Percentiles rank a stretch among this genome's conserved stretches.
Evolutionary conservation across 768 basidiomycete species (phyloP).

Genomic region (Rhodotorula paludigena): DNA sequence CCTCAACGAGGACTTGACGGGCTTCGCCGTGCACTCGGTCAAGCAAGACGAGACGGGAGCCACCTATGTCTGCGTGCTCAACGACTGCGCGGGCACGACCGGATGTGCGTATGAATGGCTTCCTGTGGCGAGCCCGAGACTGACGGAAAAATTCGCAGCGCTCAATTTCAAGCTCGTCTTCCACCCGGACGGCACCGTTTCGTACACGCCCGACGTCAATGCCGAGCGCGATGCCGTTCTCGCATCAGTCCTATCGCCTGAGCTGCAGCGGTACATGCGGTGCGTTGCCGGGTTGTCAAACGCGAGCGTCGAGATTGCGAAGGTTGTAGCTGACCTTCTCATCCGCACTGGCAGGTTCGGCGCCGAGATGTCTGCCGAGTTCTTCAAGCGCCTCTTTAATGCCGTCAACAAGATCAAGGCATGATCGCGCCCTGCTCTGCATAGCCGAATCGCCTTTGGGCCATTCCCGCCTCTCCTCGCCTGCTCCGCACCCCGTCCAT

Average conservation of each 20-base stretch:
- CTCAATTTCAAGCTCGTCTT: slow-evolving; percentile 37
- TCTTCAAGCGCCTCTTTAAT: slow-evolving; percentile 22
- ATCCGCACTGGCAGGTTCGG: slow-evolving; percentile 1
- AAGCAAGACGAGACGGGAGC: slow-evolving; percentile 16
- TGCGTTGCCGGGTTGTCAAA: background rate
- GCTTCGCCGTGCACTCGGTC: slow-evolving; percentile 22
- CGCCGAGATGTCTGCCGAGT: slow-evolving; percentile 20
- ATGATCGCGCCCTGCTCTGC: background rate
- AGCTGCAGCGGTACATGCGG: slow-evolving; percentile 18
- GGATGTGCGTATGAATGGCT: slow-evolving; percentile 7
- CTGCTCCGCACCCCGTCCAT: no score
- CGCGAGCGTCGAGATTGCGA: background rate
- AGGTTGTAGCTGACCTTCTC: background rate
- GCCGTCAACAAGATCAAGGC: slow-evolving; percentile 19
- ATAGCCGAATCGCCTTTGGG: no score
- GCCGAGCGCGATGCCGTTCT: slow-evolving; percentile 21
- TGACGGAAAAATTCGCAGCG: background rate
- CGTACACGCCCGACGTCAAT: slow-evolving; percentile 31
- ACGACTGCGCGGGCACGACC: slow-evolving; percentile 22
- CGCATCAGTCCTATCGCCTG: slow-evolving; percentile 1
- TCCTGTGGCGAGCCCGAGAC: background rate
- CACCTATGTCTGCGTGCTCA: slow-evolving; percentile 27
- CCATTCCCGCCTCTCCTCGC: background rate
- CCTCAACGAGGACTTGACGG: slow-evolving; percentile 38
- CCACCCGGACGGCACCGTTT: slow-evolving; percentile 15